phyloP scores from a whole-genome alignment of 2,329 filamentous ascomycete genomes.

The Fusarium sp. region DNA sequence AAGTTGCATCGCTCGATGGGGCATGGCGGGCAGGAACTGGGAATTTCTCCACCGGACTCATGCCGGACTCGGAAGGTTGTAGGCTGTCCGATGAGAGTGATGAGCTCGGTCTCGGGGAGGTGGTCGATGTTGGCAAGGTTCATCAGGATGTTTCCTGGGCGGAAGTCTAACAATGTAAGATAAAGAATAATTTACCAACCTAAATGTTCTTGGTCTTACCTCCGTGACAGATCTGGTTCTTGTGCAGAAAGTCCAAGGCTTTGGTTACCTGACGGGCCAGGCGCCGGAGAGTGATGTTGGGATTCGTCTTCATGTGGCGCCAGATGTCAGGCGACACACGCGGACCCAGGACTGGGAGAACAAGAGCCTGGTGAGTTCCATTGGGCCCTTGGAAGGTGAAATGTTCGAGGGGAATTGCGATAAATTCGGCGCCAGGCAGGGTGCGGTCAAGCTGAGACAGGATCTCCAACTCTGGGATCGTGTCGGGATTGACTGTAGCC shows the following conservation, averaged over 20 bases:
- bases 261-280: constrained; percentile 35
- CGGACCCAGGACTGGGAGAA: constrained; percentile 46
- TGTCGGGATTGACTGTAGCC: not conserved
- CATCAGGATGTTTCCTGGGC: constrained; percentile 44
- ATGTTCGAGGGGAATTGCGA: accelerated
- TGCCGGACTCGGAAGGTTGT: constrained; percentile 4
- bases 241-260: constrained; percentile 43
- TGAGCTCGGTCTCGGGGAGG: constrained; percentile 35
- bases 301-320: not conserved
- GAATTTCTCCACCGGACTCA: constrained; percentile 9
- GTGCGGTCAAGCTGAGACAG: not conserved
- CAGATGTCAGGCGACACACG: constrained; percentile 33
- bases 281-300: constrained; percentile 18
- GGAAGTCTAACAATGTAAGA: constrained; percentile 36
- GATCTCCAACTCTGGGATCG: not conserved
- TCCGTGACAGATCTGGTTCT: constrained; percentile 47
- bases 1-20: constrained; percentile 37
- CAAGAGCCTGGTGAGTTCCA: constrained; percentile 43
- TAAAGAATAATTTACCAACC: accelerated
- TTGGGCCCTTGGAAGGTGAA: constrained; percentile 25
- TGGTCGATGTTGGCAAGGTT: constrained; percentile 38
- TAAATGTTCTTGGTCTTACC: constrained; percentile 30
- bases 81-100: constrained; percentile 30
- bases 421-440: not conserved
- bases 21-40: constrained; percentile 35